Percentiles rank a stretch among this genome's conserved stretches.
Evolutionary conservation across 2,329 filamentous ascomycete genomes (phyloP).

Genomic region (Ilyonectria destructans): DNA sequence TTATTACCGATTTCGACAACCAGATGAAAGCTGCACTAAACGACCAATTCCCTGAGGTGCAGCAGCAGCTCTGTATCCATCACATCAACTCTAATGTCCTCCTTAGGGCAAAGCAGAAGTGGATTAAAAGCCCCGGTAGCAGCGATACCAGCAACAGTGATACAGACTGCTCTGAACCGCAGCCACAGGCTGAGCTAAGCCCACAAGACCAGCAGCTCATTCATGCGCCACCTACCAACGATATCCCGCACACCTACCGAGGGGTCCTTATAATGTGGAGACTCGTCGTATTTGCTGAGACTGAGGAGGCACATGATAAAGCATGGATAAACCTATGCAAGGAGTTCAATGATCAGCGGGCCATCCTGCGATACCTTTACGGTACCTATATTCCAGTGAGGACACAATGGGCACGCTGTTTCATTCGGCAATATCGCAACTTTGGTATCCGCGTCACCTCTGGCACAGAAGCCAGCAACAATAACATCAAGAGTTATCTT

Average conservation of each 20-base stretch:
- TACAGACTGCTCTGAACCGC: not conserved
- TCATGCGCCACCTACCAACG: not conserved
- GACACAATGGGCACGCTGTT: slow-evolving; percentile 28
- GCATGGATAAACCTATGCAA: slow-evolving; percentile 20
- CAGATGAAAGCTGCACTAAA: slow-evolving; percentile 14
- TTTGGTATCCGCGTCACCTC: slow-evolving; percentile 30
- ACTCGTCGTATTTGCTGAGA: too few relatives aligned
- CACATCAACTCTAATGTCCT: slow-evolving; percentile 17
- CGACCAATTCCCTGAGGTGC: slow-evolving; percentile 7
- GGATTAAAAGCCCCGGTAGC: not conserved
- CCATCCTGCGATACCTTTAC: slow-evolving; percentile 25
- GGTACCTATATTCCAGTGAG: slow-evolving; percentile 27
- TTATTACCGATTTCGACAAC: slow-evolving; percentile 27
- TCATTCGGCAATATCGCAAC: slow-evolving; percentile 31
- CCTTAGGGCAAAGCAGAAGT: not conserved
- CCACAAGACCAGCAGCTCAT: not conserved
- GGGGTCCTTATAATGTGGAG: slow-evolving; percentile 1
- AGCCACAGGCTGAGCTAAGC: slow-evolving; percentile 7
- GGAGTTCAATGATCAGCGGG: slow-evolving; percentile 19
- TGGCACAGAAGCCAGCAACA: slow-evolving; percentile 28
- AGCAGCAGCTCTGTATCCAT: slow-evolving; percentile 21
- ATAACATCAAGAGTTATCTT: slow-evolving; percentile 30
- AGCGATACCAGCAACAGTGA: not conserved
- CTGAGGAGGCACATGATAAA: not conserved
- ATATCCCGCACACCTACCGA: slow-evolving; percentile 13